phyloP scores from a whole-genome alignment of 768 basidiomycete genomes.

The Boletales sp. region DNA sequence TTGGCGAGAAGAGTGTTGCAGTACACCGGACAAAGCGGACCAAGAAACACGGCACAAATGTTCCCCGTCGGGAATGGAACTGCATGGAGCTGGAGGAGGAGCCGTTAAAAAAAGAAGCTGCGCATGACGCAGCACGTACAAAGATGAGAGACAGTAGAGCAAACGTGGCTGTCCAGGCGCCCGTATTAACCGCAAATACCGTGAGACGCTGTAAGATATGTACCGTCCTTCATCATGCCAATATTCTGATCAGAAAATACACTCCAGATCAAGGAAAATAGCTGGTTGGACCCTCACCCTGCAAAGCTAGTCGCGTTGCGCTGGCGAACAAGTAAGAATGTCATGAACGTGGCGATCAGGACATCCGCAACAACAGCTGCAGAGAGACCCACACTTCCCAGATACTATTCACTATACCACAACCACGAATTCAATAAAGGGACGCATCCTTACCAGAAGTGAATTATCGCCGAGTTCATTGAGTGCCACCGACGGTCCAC shows the following conservation, averaged over 20 bases:
- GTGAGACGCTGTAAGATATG: background rate
- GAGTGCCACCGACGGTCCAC: background rate
- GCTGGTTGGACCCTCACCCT: background rate
- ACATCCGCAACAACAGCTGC: background rate
- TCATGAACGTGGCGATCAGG: background rate
- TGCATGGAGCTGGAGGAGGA: conserved; percentile 1
- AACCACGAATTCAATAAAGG: background rate
- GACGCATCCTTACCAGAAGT: background rate
- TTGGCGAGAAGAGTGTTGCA: conserved; percentile 2
- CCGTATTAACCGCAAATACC: conserved; percentile 6
- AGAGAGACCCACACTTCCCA: background rate
- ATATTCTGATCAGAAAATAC: background rate
- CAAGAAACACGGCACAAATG: background rate
- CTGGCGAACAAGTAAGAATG: background rate
- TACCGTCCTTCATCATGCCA: background rate
- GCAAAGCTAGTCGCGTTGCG: background rate
- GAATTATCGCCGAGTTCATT: too few species aligned
- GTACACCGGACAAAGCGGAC: conserved; percentile 3
- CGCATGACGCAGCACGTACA: conserved; percentile 35
- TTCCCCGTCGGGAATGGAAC: background rate
- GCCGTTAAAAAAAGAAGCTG: background rate
- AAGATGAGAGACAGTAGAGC: conserved; percentile 45
- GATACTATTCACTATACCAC: background rate
- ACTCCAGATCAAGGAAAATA: background rate
- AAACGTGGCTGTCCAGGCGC: conserved; percentile 49